Conservation (phyloP, 2,329 filamentous ascomycete species). For the Neonectria sp. region DNA sequence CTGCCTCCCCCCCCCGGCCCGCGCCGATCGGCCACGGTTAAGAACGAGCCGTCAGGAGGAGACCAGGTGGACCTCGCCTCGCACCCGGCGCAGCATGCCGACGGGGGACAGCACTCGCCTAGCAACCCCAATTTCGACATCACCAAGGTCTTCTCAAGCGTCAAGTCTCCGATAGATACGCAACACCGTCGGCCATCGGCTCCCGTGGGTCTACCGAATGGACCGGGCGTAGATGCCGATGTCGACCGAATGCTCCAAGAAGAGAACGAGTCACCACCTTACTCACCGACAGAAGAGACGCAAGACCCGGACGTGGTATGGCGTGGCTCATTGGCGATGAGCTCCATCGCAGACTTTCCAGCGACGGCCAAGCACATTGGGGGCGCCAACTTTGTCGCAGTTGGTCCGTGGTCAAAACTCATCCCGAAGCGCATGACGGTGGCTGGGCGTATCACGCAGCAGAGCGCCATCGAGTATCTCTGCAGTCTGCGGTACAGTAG, state of each 20-base stretch:
- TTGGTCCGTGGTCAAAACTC: slow-evolving; percentile 80
- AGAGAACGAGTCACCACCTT: slow-evolving; percentile 83
- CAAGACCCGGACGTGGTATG: slow-evolving; percentile 81
- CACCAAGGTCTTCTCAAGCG: slow-evolving; percentile 86
- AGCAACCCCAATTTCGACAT: slow-evolving; percentile 81
- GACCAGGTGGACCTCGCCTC: slow-evolving; percentile 45
- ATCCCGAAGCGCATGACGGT: slow-evolving; percentile 80
- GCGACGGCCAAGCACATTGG: slow-evolving; percentile 87
- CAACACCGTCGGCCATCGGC: slow-evolving; percentile 65
- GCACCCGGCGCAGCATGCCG: slow-evolving; percentile 58
- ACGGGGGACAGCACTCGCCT: slow-evolving; percentile 69
- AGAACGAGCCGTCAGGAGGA: slow-evolving; percentile 52
- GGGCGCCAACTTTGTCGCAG: slow-evolving; percentile 81
- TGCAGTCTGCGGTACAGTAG: slow-evolving; percentile 87
- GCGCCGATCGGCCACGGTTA: slow-evolving; percentile 48
- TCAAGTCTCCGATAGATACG: slow-evolving; percentile 78
- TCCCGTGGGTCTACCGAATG: slow-evolving; percentile 61
- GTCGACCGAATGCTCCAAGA: slow-evolving; percentile 92
- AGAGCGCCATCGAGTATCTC: slow-evolving; percentile 91
- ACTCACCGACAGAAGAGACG: slow-evolving; percentile 83
- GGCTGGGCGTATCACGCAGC: slow-evolving; percentile 84
- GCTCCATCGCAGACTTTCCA: slow-evolving; percentile 80
- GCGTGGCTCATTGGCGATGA: slow-evolving; percentile 84
- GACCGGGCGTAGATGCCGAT: slow-evolving; percentile 84
- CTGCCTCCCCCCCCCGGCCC: slow-evolving; percentile 48